A percentile compares a stretch with the other conserved stretches of the same genome.
These are phyloP conservation scores for Ampelomyces quisqualis DNA, from an alignment of 2,329 filamentous ascomycete species.

Conservation along the genomic window DNA sequence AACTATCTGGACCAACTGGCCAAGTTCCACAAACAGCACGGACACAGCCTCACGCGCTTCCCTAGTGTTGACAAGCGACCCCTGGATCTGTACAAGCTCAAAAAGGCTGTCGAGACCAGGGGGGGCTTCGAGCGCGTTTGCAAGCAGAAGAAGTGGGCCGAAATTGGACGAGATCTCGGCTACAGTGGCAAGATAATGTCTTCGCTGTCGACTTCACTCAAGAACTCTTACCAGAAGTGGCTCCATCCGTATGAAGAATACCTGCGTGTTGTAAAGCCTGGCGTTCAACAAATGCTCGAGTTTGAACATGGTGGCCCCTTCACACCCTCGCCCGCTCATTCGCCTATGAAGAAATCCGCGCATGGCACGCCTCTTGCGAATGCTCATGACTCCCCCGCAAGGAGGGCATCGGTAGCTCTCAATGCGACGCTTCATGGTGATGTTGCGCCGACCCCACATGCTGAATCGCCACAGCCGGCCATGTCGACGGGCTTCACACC, in stretches of 20 bases:
- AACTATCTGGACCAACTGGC: constrained; percentile 93
- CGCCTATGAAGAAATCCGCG: constrained; percentile 64
- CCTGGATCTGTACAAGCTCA: constrained; percentile 89
- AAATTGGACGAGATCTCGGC: constrained; percentile 92
- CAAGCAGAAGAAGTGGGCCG: constrained; percentile 98
- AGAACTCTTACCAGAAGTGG: constrained; percentile 98
- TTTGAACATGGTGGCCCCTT: constrained; percentile 89
- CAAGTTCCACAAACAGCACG: constrained; percentile 97
- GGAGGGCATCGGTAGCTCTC: constrained; percentile 58
- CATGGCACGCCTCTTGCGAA: constrained; percentile 53
- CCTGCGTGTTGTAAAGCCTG: constrained; percentile 83
- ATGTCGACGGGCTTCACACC: constrained; percentile 67
- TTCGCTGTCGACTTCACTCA: constrained; percentile 92
- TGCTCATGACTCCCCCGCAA: constrained; percentile 66
- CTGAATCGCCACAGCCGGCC: constrained; percentile 61
- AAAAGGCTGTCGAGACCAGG: constrained; percentile 92
- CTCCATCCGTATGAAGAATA: constrained; percentile 97
- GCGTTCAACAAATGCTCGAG: constrained; percentile 94
- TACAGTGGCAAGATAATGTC: constrained; percentile 99
- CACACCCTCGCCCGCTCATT: constrained; percentile 73
- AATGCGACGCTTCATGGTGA: constrained; percentile 56
- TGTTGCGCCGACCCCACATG: constrained; percentile 30
- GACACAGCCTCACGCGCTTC: constrained; percentile 87
- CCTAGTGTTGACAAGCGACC: constrained; percentile 98
- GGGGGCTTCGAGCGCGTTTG: constrained; percentile 96